These are phyloP conservation scores for Cordia subcordata DNA, from an alignment of 257 asterid genomes.

Conservation along the genomic window DNA sequence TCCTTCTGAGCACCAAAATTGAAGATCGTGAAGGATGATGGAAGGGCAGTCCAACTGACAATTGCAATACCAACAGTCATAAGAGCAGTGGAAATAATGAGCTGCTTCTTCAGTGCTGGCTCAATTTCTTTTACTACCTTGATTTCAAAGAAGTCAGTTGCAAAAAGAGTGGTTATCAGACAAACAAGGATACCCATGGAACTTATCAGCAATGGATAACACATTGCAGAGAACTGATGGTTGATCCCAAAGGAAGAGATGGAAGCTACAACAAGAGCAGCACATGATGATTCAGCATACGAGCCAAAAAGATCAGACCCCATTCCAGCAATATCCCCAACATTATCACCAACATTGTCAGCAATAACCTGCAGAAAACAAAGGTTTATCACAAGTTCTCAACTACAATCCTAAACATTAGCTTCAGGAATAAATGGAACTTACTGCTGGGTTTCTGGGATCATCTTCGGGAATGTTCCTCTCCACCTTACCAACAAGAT, in stretches of 20 bases:
- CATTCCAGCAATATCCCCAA: conserved; percentile 96
- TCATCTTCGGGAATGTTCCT: conserved; percentile 56
- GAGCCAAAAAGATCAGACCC: conserved; percentile 55
- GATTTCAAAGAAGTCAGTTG: conserved; percentile 40
- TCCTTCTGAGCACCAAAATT: conserved; percentile 72
- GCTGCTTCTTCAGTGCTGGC: conserved; percentile 66
- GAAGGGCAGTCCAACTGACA: conserved; percentile 72
- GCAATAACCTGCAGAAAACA: conserved; percentile 74
- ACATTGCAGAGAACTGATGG: conserved; percentile 82
- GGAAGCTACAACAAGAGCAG: conserved; percentile 51
- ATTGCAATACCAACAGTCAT: conserved; percentile 75
- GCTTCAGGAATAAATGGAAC: conserved; percentile 2
- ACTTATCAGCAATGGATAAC: conserved; percentile 73
- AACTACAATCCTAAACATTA: background rate
- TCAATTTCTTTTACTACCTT: conserved; percentile 42
- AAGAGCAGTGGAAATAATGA: conserved; percentile 72
- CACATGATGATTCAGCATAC: conserved; percentile 49
- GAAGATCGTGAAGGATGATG: conserved; percentile 73
- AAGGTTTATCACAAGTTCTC: background rate
- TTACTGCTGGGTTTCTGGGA: conserved; percentile 50
- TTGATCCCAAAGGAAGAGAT: conserved; percentile 48
- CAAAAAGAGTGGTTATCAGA: conserved; percentile 71
- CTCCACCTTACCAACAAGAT: conserved; percentile 51
- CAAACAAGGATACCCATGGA: conserved; percentile 86
- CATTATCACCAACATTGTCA: conserved; percentile 92